Evolutionary conservation across 2,329 filamentous ascomycete genomes (phyloP).

Genomic region (Sarocladium oryzae): DNA sequence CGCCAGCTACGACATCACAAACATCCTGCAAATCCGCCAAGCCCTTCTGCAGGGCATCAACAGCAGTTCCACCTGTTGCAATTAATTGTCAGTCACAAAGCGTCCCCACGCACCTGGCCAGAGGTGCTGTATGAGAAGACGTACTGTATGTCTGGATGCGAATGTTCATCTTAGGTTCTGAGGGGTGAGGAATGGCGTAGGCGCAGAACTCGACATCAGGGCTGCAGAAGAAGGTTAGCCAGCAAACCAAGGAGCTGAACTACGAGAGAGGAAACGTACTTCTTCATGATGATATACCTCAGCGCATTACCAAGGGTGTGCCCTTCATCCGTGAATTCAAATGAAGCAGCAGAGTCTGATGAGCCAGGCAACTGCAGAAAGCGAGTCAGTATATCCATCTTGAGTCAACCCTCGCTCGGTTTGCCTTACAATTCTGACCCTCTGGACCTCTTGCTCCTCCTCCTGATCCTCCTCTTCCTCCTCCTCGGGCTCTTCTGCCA

Average conservation of each 20-base stretch:
- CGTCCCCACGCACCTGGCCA: too few species aligned
- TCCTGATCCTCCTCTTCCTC: conserved; percentile 38
- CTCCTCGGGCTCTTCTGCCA: conserved; percentile 25
- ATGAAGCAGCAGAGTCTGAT: conserved; percentile 82
- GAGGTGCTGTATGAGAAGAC: too few species aligned
- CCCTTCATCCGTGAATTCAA: conserved; percentile 89
- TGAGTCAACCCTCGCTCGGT: neutral
- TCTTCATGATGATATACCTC: conserved; percentile 97
- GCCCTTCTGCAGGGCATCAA: conserved; percentile 84
- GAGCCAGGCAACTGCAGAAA: conserved; percentile 72
- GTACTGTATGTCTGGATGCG: conserved; percentile 94
- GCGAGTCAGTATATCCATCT: conserved; percentile 1
- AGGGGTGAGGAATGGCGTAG: conserved; percentile 95
- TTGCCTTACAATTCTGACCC: conserved; percentile 53
- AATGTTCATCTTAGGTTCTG: conserved; percentile 93
- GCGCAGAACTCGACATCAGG: conserved; percentile 97
- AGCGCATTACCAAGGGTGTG: conserved; percentile 94
- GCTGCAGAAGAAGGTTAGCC: conserved; percentile 37
- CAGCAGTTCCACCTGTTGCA: conserved; percentile 65
- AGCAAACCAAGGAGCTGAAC: too few species aligned
- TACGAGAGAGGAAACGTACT: conserved; percentile 52
- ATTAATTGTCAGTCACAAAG: conserved; percentile 13
- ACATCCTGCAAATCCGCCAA: conserved; percentile 82
- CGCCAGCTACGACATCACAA: conserved; percentile 88
- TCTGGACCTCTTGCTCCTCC: conserved; percentile 43